Conservation (phyloP, 1,284 basidiomycete species). For the Sphagnurus paluster region DNA sequence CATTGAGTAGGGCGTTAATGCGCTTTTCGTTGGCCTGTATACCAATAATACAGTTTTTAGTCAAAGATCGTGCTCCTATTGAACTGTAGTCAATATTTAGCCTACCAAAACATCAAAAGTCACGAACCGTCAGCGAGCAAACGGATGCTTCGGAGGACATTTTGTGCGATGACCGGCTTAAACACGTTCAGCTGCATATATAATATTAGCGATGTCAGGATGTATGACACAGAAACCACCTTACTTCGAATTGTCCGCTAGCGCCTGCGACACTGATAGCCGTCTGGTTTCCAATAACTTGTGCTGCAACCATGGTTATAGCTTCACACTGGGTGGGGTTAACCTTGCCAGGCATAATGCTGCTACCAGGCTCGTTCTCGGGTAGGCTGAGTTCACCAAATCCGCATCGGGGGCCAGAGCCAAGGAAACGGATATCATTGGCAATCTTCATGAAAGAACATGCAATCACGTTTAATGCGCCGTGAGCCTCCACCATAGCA, state of each 20-base stretch:
- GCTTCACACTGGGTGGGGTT: conserved; percentile 99
- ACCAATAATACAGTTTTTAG: conserved; percentile 95
- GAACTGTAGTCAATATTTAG: neutral
- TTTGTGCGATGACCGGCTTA: conserved; percentile 99
- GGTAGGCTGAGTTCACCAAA: conserved; percentile 93
- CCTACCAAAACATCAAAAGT: conserved; percentile 6
- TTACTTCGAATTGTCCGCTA: conserved; percentile 95
- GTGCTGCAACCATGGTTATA: conserved; percentile 97
- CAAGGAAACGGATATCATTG: conserved; percentile 98
- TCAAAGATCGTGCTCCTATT: conserved; percentile 85
- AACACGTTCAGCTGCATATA: conserved; percentile 87
- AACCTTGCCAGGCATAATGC: conserved; percentile 99
- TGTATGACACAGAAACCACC: conserved; percentile 9
- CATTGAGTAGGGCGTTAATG: conserved; percentile 88
- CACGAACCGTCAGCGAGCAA: conserved; percentile 82
- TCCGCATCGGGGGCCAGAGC: conserved; percentile 96
- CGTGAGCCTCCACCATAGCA: conserved; percentile 96
- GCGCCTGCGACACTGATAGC: conserved; percentile 91
- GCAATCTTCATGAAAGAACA: conserved; percentile 99
- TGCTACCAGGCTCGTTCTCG: conserved; percentile 99
- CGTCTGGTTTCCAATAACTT: conserved; percentile 98
- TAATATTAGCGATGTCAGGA: conserved; percentile 1
- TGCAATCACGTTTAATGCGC: conserved; percentile 93
- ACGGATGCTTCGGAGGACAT: conserved; percentile 94
- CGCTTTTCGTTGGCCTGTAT: conserved; percentile 95